A percentile compares a stretch with the other conserved stretches of the same genome.
phyloP scores from a whole-genome alignment of 1,284 basidiomycete species.

The Fistulinella cinereoalba region DNA sequence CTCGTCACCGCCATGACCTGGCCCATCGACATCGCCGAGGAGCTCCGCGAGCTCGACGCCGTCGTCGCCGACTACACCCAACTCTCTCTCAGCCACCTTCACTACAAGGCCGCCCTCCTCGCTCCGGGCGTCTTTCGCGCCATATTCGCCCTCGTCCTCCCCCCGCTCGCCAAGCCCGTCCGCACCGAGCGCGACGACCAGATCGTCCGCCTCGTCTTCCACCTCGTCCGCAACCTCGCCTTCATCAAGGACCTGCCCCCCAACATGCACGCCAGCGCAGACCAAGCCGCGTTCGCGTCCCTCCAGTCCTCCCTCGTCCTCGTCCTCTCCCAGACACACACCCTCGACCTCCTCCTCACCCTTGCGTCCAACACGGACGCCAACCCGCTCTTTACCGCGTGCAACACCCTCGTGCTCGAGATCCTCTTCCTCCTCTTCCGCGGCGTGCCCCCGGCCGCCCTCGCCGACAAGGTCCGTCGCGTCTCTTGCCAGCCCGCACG shows the following conservation, averaged over 20 bases:
- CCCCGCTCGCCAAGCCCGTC: constrained; percentile 59
- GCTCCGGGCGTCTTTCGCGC: constrained; percentile 65
- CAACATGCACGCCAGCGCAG: constrained; percentile 65
- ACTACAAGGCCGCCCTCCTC: constrained; percentile 82
- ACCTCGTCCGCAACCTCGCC: constrained; percentile 86
- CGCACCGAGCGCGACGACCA: constrained; percentile 79
- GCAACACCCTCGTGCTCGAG: constrained; percentile 87
- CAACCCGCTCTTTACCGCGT: constrained; percentile 74
- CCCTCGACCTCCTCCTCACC: constrained; percentile 77
- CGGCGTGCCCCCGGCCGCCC: constrained; percentile 63
- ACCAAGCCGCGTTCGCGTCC: constrained; percentile 71
- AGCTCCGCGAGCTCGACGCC: constrained; percentile 84
- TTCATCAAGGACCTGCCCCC: constrained; percentile 83
- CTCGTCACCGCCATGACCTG: constrained; percentile 94
- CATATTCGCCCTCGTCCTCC: constrained; percentile 66
- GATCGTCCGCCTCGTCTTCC: constrained; percentile 84
- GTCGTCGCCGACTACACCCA: constrained; percentile 84
- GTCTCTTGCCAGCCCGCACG: constrained; percentile 4
- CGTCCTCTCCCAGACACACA: constrained; percentile 69
- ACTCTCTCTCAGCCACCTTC: constrained; percentile 73
- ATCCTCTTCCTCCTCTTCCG: constrained; percentile 87
- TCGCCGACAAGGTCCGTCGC: constrained; percentile 46
- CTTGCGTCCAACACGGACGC: constrained; percentile 72
- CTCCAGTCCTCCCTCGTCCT: constrained; percentile 78
- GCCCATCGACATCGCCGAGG: constrained; percentile 92